Percentiles rank a stretch among this genome's conserved stretches.
Conservation (phyloP, 2,329 filamentous ascomycete species). For the Aspergillus alliaceus region DNA sequence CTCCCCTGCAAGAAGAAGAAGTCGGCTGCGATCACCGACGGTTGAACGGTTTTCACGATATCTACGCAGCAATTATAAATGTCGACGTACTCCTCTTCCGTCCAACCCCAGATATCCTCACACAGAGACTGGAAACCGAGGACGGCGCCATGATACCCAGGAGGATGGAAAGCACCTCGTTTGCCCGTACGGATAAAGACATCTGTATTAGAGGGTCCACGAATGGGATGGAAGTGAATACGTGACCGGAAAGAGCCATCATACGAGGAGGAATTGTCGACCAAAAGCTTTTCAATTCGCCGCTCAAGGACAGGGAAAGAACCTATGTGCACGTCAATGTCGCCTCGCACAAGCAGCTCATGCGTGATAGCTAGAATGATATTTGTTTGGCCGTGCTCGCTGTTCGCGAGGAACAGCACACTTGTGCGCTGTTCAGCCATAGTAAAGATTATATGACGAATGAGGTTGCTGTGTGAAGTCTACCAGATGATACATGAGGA, state of each 20-base stretch:
- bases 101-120: slow-evolving; percentile 36
- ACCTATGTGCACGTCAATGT: slow-evolving; percentile 47
- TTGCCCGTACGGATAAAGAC: slow-evolving; percentile 32
- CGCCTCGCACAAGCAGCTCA: slow-evolving; percentile 38
- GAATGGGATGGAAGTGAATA: slow-evolving; percentile 36
- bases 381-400: slow-evolving; percentile 50
- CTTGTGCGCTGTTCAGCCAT: slow-evolving; percentile 18
- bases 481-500: neutral
- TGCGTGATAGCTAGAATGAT: slow-evolving; percentile 46
- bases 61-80: slow-evolving; percentile 41
- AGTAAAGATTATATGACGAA: neutral
- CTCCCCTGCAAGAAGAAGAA: slow-evolving; percentile 46
- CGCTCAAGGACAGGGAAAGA: slow-evolving; percentile 41
- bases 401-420: slow-evolving; percentile 47
- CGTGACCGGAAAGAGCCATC: slow-evolving; percentile 15
- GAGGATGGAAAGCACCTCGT: slow-evolving; percentile 28
- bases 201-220: slow-evolving; percentile 33
- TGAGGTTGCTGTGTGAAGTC: neutral
- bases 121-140: slow-evolving; percentile 31
- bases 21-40: slow-evolving; percentile 47
- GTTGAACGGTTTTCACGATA: slow-evolving; percentile 39
- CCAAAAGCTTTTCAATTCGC: slow-evolving; percentile 30
- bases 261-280: slow-evolving; percentile 21
- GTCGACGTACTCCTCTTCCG: slow-evolving; percentile 41
- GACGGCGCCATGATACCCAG: slow-evolving; percentile 37